Conservation (phyloP, 139 green algal genomes). For the Spirogloea muscicola region DNA sequence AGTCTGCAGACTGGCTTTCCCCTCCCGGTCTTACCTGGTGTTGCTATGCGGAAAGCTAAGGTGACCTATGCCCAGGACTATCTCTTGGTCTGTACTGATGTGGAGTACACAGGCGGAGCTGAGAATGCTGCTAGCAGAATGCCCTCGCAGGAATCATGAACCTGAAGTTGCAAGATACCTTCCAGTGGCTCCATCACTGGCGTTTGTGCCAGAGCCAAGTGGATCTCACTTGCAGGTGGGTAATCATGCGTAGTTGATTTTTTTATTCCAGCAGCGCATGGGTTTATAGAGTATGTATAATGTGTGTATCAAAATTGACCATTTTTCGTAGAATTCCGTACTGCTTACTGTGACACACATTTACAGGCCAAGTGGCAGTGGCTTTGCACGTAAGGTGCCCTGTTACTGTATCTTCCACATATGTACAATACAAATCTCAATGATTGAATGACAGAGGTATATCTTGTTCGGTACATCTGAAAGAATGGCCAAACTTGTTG, state of each 20-base stretch:
- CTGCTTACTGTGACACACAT: not conserved
- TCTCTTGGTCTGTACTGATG: conserved; percentile 29
- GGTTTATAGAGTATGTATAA: not conserved
- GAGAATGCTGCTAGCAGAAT: not conserved
- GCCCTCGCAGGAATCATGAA: not conserved
- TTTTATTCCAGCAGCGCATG: not conserved
- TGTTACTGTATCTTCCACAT: too few species aligned
- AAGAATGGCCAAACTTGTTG: too few species aligned
- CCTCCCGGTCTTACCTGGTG: conserved; percentile 31
- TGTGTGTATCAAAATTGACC: not conserved
- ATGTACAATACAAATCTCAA: too few species aligned
- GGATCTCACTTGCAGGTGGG: not conserved
- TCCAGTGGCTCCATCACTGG: not conserved
- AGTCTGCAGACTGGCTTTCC: conserved; percentile 21
- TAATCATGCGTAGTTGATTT: not conserved
- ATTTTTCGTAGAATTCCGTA: not conserved
- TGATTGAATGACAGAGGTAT: not conserved
- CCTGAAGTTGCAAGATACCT: not conserved
- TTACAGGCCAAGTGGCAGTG: too few species aligned
- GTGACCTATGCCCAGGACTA: conserved; percentile 20
- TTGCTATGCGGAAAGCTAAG: not conserved
- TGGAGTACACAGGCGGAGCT: conserved; percentile 18
- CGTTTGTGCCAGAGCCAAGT: not conserved
- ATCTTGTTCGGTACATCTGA: not conserved
- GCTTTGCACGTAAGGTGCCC: too few species aligned